Evolutionary conservation across 75 land plant species (phyloP).

Genomic region (Pinus albicaulis): DNA sequence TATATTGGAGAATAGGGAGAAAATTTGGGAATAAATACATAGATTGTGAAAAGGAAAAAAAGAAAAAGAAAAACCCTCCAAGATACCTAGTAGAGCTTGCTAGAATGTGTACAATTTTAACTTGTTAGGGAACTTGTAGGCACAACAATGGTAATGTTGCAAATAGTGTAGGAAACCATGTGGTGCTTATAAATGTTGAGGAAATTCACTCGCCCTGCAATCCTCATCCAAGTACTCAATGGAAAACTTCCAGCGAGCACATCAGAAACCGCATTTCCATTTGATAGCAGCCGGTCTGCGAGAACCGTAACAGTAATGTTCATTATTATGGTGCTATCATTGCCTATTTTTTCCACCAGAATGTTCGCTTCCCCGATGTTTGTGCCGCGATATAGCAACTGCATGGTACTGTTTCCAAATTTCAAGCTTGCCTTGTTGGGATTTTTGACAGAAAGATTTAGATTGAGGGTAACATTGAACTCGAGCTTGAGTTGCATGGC

Average conservation of each 20-base stretch:
- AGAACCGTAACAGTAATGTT: too few species aligned
- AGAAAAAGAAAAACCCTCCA: too few species aligned
- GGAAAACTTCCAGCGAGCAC: constrained; percentile 29
- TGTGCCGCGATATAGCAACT: constrained; percentile 27
- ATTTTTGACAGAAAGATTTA: constrained; percentile 40
- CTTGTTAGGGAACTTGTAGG: constrained; percentile 21
- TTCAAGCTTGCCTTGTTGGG: too few species aligned
- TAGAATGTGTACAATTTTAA: constrained; percentile 25
- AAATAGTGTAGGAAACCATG: constrained; percentile 35
- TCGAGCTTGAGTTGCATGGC: background rate
- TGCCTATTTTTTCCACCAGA: too few species aligned
- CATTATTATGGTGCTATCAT: too few species aligned
- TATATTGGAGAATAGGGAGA: too few species aligned
- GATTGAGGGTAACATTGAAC: constrained; percentile 32
- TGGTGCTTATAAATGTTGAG: constrained; percentile 46
- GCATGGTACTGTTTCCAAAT: constrained; percentile 34
- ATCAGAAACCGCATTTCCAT: background rate
- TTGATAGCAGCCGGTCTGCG: too few species aligned
- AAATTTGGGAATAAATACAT: too few species aligned
- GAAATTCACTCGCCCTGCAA: constrained; percentile 63
- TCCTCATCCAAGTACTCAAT: constrained; percentile 29
- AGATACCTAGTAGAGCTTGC: constrained; percentile 20
- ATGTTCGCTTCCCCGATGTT: too few species aligned
- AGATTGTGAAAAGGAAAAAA: too few species aligned
- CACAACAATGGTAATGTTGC: constrained; percentile 44